phyloP scores from a whole-genome alignment of 208 protist genomes.

The Wallacemonas rigidus region DNA sequence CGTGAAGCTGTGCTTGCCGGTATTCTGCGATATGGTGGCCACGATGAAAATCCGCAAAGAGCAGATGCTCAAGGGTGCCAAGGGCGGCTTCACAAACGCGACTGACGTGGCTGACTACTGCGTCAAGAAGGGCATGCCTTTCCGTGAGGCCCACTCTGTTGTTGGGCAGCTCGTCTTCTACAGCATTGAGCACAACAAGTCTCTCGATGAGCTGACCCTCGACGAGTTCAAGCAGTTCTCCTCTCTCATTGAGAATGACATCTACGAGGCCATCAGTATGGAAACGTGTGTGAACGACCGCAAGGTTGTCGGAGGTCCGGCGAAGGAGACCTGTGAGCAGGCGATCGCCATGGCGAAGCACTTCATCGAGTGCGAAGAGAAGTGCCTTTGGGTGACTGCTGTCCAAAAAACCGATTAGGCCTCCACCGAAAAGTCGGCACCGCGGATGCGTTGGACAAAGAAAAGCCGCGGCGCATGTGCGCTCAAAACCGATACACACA shows the following conservation, averaged over 20 bases:
- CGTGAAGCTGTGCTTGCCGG: conserved; percentile 33
- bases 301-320: conserved; percentile 33
- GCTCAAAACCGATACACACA: too few species aligned
- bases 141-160: conserved; percentile 37
- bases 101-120: conserved; percentile 36
- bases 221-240: conserved; percentile 29
- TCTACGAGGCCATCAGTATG: conserved; percentile 40
- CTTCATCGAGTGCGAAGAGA: conserved; percentile 13
- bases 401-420: not conserved
- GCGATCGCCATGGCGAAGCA: conserved; percentile 24
- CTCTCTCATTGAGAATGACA: conserved; percentile 25
- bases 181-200: conserved; percentile 31
- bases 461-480: too few species aligned
- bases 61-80: conserved; percentile 25
- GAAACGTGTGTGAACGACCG: conserved; percentile 37
- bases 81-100: conserved; percentile 37
- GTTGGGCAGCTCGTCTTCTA: conserved; percentile 36
- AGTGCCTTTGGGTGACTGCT: not conserved
- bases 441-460: too few species aligned
- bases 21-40: conserved; percentile 37
- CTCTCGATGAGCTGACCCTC: conserved; percentile 29
- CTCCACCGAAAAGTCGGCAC: not conserved
- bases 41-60: conserved; percentile 31
- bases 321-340: conserved; percentile 25
- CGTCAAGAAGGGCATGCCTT: conserved; percentile 35